Conservation (phyloP, 2,329 filamentous ascomycete species). For the Penicillium sp. region DNA sequence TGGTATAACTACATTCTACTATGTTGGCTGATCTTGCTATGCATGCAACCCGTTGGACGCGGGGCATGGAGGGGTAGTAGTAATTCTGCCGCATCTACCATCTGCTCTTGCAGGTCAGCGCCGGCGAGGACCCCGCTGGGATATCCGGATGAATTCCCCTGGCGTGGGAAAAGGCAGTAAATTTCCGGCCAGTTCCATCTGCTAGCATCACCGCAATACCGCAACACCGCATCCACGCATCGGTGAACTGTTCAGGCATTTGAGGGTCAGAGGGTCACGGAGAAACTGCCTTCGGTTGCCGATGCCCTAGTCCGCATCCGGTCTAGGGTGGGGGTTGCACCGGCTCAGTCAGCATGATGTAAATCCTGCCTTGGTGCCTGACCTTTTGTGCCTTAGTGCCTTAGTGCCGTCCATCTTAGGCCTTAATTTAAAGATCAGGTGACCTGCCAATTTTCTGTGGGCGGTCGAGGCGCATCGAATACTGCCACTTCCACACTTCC, state of each 20-base stretch:
- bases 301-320: slow-evolving; percentile 24
- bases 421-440: not conserved
- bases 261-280: slow-evolving; percentile 16
- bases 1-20: no score
- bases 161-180: not conserved
- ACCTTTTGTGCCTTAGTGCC: not conserved
- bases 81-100: no score
- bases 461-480: slow-evolving; percentile 3
- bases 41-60: slow-evolving; percentile 20
- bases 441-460: not conserved
- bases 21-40: no score
- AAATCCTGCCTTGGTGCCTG: not conserved
- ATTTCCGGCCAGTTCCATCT: not conserved
- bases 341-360: slow-evolving; percentile 4
- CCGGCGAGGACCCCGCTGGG: no score
- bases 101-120: no score
- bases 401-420: not conserved
- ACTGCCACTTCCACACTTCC: not conserved
- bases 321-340: slow-evolving; percentile 38
- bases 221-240: slow-evolving; percentile 20
- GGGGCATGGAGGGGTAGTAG: slow-evolving; percentile 27
- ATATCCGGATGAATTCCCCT: not conserved
- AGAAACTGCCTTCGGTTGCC: slow-evolving; percentile 28
- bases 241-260: slow-evolving; percentile 33
- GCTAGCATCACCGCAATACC: no score